Evolutionary conservation across 2,329 filamentous ascomycete species (phyloP).

Genomic region (Xylariomycetidae sp.): DNA sequence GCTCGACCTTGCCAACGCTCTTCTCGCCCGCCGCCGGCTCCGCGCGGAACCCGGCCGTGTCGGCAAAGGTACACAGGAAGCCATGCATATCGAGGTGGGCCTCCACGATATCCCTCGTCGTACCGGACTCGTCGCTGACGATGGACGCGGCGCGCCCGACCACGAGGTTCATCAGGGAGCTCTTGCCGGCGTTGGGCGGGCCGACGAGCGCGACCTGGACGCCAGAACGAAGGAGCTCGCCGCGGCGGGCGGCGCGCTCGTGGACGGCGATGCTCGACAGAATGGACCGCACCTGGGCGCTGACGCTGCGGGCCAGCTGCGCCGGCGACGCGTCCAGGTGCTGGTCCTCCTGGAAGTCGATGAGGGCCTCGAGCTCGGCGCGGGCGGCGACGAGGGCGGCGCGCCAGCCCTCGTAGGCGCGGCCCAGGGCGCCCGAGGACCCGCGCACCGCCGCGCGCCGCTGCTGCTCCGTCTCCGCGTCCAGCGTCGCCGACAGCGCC

Average conservation of each 20-base stretch:
- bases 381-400: constrained; percentile 69
- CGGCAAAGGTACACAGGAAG: constrained; percentile 88
- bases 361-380: constrained; percentile 88
- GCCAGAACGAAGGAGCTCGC: constrained; percentile 77
- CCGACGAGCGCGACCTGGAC: constrained; percentile 84
- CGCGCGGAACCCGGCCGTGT: constrained; percentile 78
- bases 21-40: constrained; percentile 8
- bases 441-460: constrained; percentile 79
- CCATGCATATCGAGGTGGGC: constrained; percentile 83
- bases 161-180: constrained; percentile 82
- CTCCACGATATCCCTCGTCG: constrained; percentile 90
- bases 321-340: constrained; percentile 86
- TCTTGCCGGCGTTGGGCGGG: constrained; percentile 92
- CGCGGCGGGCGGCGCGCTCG: constrained; percentile 70
- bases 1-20: constrained; percentile 67
- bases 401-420: constrained; percentile 79
- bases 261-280: constrained; percentile 60
- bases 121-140: constrained; percentile 87
- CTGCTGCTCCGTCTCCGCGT: constrained; percentile 85
- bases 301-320: constrained; percentile 65
- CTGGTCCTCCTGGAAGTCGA: constrained; percentile 96
- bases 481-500: constrained; percentile 55
- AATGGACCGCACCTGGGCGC: constrained; percentile 55
- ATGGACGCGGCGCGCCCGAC: constrained; percentile 93
- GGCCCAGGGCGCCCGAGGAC: constrained; percentile 61